Evolutionary conservation across 768 basidiomycete genomes (phyloP).

Genomic region (Chalciporus pseudorubinellus): DNA sequence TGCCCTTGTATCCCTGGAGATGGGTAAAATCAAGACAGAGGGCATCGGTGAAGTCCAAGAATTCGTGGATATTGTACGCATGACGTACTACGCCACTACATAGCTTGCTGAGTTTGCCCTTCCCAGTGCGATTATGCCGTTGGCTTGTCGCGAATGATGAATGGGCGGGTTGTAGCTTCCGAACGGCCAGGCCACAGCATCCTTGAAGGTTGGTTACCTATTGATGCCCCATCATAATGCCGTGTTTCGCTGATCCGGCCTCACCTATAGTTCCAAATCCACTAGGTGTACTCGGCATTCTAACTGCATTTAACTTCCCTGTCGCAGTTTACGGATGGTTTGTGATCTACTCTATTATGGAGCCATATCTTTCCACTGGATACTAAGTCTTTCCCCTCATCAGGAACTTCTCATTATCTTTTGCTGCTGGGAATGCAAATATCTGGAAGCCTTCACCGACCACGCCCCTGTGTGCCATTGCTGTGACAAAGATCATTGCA

Average conservation of each 20-base stretch:
- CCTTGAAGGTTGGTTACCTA: constrained; percentile 61
- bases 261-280: constrained; percentile 79
- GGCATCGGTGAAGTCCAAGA: constrained; percentile 94
- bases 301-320: constrained; percentile 97
- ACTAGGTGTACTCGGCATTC: constrained; percentile 66
- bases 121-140: constrained; percentile 89
- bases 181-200: constrained; percentile 91
- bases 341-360: constrained; percentile 13
- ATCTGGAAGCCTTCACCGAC: constrained; percentile 94
- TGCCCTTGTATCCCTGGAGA: constrained; percentile 80
- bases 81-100: neutral
- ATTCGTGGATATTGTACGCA: constrained; percentile 87
- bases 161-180: constrained; percentile 81
- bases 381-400: constrained; percentile 9
- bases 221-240: neutral
- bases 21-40: constrained; percentile 90
- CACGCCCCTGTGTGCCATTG: constrained; percentile 88
- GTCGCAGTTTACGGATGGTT: constrained; percentile 92
- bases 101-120: constrained; percentile 8
- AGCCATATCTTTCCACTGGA: constrained; percentile 1
- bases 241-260: constrained; percentile 9
- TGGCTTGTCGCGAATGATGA: constrained; percentile 92
- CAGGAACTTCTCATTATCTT: constrained; percentile 88
- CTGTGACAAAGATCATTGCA: constrained; percentile 82
- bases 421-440: constrained; percentile 90